Evolutionary conservation across 306 rosid species (phyloP).

Genomic region (Fagus sylvatica): DNA sequence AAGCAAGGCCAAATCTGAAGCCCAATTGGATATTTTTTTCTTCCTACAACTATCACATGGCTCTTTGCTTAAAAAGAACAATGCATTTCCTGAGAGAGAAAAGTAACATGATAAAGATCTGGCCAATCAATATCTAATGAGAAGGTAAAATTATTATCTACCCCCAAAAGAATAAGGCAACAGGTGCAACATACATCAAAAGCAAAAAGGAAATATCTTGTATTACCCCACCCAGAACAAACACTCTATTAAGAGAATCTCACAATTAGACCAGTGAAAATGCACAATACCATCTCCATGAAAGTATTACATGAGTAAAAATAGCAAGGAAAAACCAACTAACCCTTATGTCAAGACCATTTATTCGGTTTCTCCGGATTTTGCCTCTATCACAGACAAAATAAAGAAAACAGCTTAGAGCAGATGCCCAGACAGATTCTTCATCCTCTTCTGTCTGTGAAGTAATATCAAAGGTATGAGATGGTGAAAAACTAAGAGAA

Average conservation of each 20-base stretch:
- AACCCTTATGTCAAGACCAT: slow-evolving; percentile 97
- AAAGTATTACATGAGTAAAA: slow-evolving; percentile 13
- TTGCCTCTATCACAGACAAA: slow-evolving; percentile 94
- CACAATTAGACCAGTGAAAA: neutral
- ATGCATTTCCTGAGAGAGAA: neutral
- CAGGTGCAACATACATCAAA: neutral
- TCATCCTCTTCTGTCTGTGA: slow-evolving; percentile 85
- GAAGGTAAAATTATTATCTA: no score
- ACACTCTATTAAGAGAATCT: neutral
- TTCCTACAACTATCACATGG: neutral
- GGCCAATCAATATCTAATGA: neutral
- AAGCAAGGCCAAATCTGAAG: no score
- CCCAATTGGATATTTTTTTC: neutral
- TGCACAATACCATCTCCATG: slow-evolving; percentile 13
- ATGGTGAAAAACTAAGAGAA: slow-evolving; percentile 18
- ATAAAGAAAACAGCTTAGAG: slow-evolving; percentile 96
- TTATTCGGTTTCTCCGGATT: slow-evolving; percentile 76
- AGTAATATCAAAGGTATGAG: slow-evolving; percentile 17
- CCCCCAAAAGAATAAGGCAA: neutral
- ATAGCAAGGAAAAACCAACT: slow-evolving; percentile 32
- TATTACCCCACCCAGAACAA: neutral
- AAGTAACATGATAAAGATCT: neutral
- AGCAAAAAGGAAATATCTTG: neutral
- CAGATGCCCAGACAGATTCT: slow-evolving; percentile 98
- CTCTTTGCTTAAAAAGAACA: neutral